Base-by-base conservation (phyloP, 805 yeast species). In the Hanseniaspora mollemarum region DNA sequence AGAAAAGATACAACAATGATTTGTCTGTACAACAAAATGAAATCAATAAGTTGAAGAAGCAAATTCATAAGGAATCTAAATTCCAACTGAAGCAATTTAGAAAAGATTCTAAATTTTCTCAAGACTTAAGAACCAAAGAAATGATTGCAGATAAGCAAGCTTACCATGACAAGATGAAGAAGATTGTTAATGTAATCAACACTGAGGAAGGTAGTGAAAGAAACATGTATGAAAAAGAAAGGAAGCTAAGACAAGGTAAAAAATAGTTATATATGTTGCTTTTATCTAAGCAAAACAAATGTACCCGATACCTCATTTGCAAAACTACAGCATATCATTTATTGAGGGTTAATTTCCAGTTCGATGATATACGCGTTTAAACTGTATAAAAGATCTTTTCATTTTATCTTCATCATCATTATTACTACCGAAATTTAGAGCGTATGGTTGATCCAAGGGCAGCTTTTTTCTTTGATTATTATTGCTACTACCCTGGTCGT, bases 191-290 rank as follows among this genome's bases (percentile, higher is more conserved):
- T 59, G 77, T 88, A 51, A 86, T 92, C 60, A 84, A 83, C 55
- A 87, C 96, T 4, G 87, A 83, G 59, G 96, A 90, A 71, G 97
- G 97, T 61, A 85, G 92, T 4, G 96, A 87, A 62, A 84, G 86
- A 73, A 88, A 92, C 64, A 81, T 80, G 58, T 90, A 90, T 66
- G 96, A 87, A 62, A 75, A 87, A 54, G 96, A 88, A 62, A 83
- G 78, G 72, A 78, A 74, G 62, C 69, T 71, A 54, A 75, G 87
- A 59, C 76, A 75, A 62, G 69, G 72, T 37, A 71, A 72, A 57
- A 66, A 63, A 54, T 66, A 56, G 45, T 16, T 18, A 31, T 29
- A 19, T 28, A 18, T 38, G 21, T 45, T n/a, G n/a, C n/a, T n/a
- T n/a, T n/a, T n/a, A n/a, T n/a, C n/a, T n/a, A n/a, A n/a, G n/a